These are phyloP conservation scores for Pleomassaria siparia DNA, from an alignment of 2,329 filamentous ascomycete species.

Conservation along the genomic window DNA sequence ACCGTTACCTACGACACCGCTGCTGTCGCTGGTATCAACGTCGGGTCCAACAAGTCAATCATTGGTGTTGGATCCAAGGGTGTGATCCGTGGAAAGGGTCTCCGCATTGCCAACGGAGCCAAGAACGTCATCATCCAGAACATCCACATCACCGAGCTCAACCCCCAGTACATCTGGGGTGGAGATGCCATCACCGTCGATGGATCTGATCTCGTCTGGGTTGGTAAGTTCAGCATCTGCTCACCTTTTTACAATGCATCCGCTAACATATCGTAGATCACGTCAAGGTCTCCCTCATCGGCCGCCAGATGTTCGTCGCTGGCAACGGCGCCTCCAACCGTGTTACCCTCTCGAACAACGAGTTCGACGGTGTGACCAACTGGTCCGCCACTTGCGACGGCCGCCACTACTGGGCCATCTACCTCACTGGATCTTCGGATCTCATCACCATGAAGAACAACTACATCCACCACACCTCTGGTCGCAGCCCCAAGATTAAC, in stretches of 20 bases:
- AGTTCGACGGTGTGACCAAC: constrained; percentile 57
- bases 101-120: constrained; percentile 45
- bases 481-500: constrained; percentile 59
- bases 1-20: constrained; percentile 54
- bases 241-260: neutral
- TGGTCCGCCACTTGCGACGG: constrained; percentile 62
- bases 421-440: constrained; percentile 59
- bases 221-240: constrained; percentile 13
- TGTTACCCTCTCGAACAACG: constrained; percentile 62
- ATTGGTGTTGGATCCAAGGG: constrained; percentile 56
- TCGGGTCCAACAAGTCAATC: constrained; percentile 61
- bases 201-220: constrained; percentile 28
- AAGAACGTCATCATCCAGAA: constrained; percentile 57
- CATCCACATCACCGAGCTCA: constrained; percentile 48
- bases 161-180: constrained; percentile 40
- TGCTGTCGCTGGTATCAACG: constrained; percentile 52
- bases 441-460: constrained; percentile 61
- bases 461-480: constrained; percentile 62
- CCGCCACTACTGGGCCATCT: constrained; percentile 63
- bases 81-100: constrained; percentile 61
- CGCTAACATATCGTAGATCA: constrained; percentile 11
- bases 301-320: constrained; percentile 63
- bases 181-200: constrained; percentile 39
- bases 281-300: constrained; percentile 56
- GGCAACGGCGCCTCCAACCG: constrained; percentile 56